Base-by-base conservation (phyloP, 2,329 filamentous ascomycete species). In the Trichophaea hybrida region DNA sequence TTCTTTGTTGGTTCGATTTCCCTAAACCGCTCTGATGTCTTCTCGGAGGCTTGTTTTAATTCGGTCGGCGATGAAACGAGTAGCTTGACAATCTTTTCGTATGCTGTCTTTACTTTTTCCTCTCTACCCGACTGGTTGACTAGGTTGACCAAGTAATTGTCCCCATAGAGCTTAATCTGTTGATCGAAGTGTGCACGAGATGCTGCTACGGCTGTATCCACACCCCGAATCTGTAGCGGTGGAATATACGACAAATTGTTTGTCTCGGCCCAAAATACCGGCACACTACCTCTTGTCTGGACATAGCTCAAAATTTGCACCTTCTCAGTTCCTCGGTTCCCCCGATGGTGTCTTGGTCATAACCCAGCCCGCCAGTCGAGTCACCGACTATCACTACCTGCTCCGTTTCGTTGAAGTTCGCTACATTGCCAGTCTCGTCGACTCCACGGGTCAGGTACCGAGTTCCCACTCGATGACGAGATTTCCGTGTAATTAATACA, bases 361-460 rank as follows among this genome's bases (percentile, higher is more conserved):
- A 64, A 10, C 63, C 64, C 31, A 63, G 64, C 0, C 85, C 85
- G 59, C 82, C 82, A 2, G 78, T 78, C 52, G 80, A 78, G 72
- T 97, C 93, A 69, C 97, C 97, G 67, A 97, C 74, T 40, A 98
- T 82, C 62, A 95, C 78, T 37, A 93, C 78, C 71, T 98, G 93
- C 71, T 98, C 93, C 0, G 93, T 97, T 76, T 98, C 93, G 71
- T 98, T 98, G 78, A 91, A 98, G 72, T 98, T 98, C 66, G 93
- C 88, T n/a, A 93, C 93, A 71, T 97, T 83, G 31, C 93, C 93
- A 63, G 93, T 78, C 65, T 95, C 90, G 70, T 98, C 91, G 51
- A 97, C 82, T 55, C 93, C 93, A 65, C 93, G 83, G 1, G 93
- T 94, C 71, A 98, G 93, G 74, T 96, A 97, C 70, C 94, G 79